Percentiles rank a stretch among this genome's conserved stretches.
These are phyloP conservation scores for Malassezia restricta DNA, from an alignment of 1,284 basidiomycete species.

Conservation along the genomic window DNA sequence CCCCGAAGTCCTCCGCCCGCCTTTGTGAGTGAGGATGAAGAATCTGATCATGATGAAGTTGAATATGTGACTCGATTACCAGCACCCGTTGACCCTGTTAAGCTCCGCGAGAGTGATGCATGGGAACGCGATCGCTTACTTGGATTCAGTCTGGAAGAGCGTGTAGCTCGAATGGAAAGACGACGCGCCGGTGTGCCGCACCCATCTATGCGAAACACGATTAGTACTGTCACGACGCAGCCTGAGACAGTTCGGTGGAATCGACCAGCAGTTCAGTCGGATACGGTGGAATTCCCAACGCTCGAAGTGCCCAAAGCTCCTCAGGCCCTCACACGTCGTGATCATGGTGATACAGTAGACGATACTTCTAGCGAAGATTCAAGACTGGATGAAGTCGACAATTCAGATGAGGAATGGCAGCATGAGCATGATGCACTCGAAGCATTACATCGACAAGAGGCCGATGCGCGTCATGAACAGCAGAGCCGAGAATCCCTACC, in stretches of 20 bases:
- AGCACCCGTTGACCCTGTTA: neutral
- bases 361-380: constrained; percentile 1
- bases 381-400: neutral
- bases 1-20: constrained; percentile 31
- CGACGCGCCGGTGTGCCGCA: neutral
- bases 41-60: neutral
- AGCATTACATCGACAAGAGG: constrained; percentile 6
- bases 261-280: neutral
- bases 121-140: constrained; percentile 15
- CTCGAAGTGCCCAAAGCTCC: neutral
- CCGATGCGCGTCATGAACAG: neutral
- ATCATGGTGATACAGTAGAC: too few relatives aligned
- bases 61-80: neutral
- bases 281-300: neutral
- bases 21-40: constrained; percentile 22
- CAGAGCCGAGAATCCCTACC: too few relatives aligned
- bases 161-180: constrained; percentile 11
- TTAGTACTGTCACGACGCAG: neutral
- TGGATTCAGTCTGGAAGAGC: constrained; percentile 13
- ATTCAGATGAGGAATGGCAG: constrained; percentile 10
- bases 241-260: neutral
- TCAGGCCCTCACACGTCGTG: neutral
- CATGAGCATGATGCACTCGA: constrained; percentile 9
- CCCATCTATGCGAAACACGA: neutral
- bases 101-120: constrained; percentile 8